phyloP scores from a whole-genome alignment of 2,329 filamentous ascomycete genomes.

The Nemania bipapillata region DNA sequence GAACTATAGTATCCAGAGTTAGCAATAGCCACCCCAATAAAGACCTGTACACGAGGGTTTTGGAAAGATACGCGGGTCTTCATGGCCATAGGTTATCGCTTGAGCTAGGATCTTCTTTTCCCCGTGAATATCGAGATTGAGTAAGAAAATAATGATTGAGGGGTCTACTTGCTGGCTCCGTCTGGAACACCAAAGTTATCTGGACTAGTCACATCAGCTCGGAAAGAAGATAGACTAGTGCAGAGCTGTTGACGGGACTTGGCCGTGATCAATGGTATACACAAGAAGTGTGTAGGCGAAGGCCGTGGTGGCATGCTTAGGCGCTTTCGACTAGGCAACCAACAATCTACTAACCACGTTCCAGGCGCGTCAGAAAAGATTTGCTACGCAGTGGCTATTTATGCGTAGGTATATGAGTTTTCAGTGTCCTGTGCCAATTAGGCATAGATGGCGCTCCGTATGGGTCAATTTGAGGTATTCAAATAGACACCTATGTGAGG shows the following conservation, averaged over 20 bases:
- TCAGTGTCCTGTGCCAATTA: background rate
- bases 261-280: constrained; percentile 74
- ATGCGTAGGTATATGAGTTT: background rate
- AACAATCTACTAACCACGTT: background rate
- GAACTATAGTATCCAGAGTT: constrained; percentile 54
- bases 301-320: constrained; percentile 53
- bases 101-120: background rate
- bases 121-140: background rate
- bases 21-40: constrained; percentile 2
- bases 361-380: background rate
- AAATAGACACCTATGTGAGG: background rate
- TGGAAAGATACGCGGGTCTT: background rate
- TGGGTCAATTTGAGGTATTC: background rate
- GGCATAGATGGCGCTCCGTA: background rate
- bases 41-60: background rate
- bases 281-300: constrained; percentile 77
- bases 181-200: constrained; percentile 65
- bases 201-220: constrained; percentile 63
- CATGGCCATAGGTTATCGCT: background rate
- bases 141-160: background rate
- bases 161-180: constrained; percentile 59
- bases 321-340: background rate
- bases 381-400: background rate
- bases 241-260: constrained; percentile 72
- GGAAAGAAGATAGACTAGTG: constrained; percentile 70